phyloP scores from a whole-genome alignment of 2,329 filamentous ascomycete genomes.

The Cytospora leucostoma region DNA sequence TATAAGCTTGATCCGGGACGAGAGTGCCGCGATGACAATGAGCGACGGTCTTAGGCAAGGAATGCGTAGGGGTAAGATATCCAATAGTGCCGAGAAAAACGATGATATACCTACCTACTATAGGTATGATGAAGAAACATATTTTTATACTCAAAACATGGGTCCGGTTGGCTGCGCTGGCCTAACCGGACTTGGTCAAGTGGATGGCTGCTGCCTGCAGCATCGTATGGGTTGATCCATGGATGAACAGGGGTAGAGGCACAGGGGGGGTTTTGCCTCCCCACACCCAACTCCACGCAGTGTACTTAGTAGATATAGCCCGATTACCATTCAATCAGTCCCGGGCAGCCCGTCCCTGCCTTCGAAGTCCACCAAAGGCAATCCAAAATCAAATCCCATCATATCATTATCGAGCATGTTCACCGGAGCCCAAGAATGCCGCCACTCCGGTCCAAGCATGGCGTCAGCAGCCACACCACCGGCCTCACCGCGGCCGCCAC shows the following conservation, averaged over 20 bases:
- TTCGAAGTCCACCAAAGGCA: slow-evolving; percentile 31
- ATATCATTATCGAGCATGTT: slow-evolving; percentile 33
- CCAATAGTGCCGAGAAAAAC: background rate
- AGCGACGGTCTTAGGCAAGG: background rate
- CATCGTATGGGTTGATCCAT: background rate
- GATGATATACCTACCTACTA: background rate
- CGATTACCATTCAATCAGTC: background rate
- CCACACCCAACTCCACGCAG: background rate
- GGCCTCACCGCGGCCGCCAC: background rate
- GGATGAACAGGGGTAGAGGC: background rate
- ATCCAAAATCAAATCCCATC: slow-evolving; percentile 30
- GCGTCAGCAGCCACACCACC: slow-evolving; percentile 12
- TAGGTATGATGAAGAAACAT: background rate
- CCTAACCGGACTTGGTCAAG: background rate
- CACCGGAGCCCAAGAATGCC: slow-evolving; percentile 34
- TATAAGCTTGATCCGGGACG: background rate
- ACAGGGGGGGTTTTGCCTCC: background rate
- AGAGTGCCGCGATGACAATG: no score
- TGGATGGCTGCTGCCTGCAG: background rate
- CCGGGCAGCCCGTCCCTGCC: slow-evolving; percentile 5
- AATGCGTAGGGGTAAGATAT: background rate
- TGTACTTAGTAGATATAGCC: no score
- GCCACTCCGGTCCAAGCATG: slow-evolving; percentile 28
- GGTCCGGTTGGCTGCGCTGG: background rate
- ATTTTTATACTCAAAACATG: background rate